Evolutionary conservation across 2,329 filamentous ascomycete species (phyloP), one percentile per base, ranked within the genome.

Genomic region (Mariannaea elegans): DNA sequence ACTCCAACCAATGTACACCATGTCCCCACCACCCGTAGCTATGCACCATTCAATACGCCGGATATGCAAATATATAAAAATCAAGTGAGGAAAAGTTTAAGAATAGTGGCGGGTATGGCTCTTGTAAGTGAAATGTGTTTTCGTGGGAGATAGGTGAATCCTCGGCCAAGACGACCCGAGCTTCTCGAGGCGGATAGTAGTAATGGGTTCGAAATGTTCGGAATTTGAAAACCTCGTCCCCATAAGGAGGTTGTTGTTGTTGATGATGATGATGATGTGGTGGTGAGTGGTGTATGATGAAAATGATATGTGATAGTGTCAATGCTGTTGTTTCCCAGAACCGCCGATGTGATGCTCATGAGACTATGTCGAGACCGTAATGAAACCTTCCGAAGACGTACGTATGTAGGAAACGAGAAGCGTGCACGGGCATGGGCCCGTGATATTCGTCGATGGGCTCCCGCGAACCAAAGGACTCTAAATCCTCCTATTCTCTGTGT

Each of bases 401-500:
- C 19, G 29, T 14, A 41, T 34, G 42, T 39, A 44, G 29, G 54
- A 59, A 59, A 42, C 32, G n/a, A 45, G 44, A 54, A 50, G n/a
- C 36, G 27, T 58, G 19, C 27, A 48, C 52, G 23, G 5, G 9
- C 9, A 27, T 27, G 24, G 24, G 27, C 42, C 49, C 53, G 49
- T 45, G 38, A 52, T 19, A 39, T 49, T 52, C 46, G 51, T 51
- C 29, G 42, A 9, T 31, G 32, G 4, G 50, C 39, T 39, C 51
- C 27, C 52, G 44, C 34, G 42, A 54, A 59, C 51, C 52, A 55
- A 34, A 52, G 51, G 38, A 45, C 36, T 51, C 60, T 69, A 84
- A 27, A 83, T 78, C 52, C 77, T 73, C 65, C 75, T 71, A 68
- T 84, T 84, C 69, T 84, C 82, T 7, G 80, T 79, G 65, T 79